These are phyloP conservation scores for Kwoniella mangroviensis DNA, from an alignment of 768 basidiomycete species.

Conservation along the genomic window DNA sequence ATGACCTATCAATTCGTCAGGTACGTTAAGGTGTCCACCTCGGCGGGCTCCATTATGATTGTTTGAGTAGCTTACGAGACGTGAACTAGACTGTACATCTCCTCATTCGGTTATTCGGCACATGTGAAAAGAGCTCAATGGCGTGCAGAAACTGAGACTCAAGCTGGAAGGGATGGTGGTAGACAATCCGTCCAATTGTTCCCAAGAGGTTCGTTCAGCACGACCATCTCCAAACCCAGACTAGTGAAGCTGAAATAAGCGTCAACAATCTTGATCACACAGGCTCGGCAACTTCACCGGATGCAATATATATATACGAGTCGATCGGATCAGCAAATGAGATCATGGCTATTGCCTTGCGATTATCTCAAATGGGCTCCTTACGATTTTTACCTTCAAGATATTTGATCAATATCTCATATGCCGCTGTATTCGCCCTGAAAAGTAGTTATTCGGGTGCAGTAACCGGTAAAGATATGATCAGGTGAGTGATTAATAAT, in stretches of 20 bases:
- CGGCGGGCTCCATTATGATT: neutral
- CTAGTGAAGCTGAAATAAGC: too few species aligned
- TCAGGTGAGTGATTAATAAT: constrained; percentile 34
- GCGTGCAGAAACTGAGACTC: constrained; percentile 37
- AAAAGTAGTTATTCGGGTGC: constrained; percentile 56
- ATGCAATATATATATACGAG: constrained; percentile 53
- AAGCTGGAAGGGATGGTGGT: constrained; percentile 16
- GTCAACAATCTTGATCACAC: neutral
- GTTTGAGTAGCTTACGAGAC: neutral
- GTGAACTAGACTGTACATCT: constrained; percentile 35
- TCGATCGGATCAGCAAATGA: constrained; percentile 53
- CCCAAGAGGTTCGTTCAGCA: constrained; percentile 40
- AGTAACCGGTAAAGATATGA: constrained; percentile 37
- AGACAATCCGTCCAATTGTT: constrained; percentile 39
- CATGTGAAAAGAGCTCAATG: constrained; percentile 45
- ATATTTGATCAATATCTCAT: constrained; percentile 53
- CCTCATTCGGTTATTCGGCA: constrained; percentile 48
- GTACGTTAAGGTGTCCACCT: neutral
- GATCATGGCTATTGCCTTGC: constrained; percentile 45
- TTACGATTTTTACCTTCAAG: constrained; percentile 49
- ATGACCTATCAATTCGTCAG: constrained; percentile 49
- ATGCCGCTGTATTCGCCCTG: constrained; percentile 51
- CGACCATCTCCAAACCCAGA: neutral
- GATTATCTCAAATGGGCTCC: constrained; percentile 44
- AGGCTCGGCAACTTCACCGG: constrained; percentile 47